Conservation (phyloP, 2,329 filamentous ascomycete species). For the Apiospora aurea region DNA sequence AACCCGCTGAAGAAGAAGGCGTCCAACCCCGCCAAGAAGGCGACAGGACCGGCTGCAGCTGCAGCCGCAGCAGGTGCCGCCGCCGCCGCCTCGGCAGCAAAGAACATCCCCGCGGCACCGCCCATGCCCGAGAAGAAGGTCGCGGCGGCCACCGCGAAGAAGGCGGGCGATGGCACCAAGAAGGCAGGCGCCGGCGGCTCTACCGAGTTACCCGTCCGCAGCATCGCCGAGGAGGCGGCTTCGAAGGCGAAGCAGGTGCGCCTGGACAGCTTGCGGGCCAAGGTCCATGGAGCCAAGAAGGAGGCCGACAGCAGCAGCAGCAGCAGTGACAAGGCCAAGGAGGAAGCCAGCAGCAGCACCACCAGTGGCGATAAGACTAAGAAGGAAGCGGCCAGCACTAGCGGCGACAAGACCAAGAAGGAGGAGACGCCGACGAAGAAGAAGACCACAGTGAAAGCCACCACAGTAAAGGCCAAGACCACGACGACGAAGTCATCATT, state of each 20-base stretch:
- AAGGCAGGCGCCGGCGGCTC: constrained; percentile 31
- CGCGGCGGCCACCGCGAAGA: constrained; percentile 33
- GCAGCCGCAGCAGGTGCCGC: constrained; percentile 33
- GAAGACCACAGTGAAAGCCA: constrained; percentile 16
- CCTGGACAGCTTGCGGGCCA: constrained; percentile 60
- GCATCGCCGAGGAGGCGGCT: constrained; percentile 70
- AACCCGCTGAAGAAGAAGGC: constrained; percentile 49
- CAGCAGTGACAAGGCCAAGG: not conserved
- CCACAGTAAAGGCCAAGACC: constrained; percentile 12
- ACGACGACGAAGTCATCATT: not conserved
- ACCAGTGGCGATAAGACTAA: not conserved
- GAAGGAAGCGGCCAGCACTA: not conserved
- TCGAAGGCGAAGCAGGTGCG: constrained; percentile 68
- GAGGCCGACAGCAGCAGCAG: constrained; percentile 31
- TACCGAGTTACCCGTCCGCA: constrained; percentile 50
- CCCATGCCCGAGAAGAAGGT: constrained; percentile 43
- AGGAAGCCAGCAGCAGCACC: not conserved
- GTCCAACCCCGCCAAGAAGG: constrained; percentile 35
- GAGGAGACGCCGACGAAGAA: constrained; percentile 23
- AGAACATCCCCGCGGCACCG: constrained; percentile 36
- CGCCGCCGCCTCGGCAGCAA: constrained; percentile 28
- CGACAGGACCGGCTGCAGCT: constrained; percentile 32
- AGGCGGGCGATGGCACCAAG: constrained; percentile 34
- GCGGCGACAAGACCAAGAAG: not conserved
- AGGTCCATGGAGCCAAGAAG: constrained; percentile 58